Base-by-base conservation (phyloP, 768 basidiomycete species). In the Wakefieldia striispora region DNA sequence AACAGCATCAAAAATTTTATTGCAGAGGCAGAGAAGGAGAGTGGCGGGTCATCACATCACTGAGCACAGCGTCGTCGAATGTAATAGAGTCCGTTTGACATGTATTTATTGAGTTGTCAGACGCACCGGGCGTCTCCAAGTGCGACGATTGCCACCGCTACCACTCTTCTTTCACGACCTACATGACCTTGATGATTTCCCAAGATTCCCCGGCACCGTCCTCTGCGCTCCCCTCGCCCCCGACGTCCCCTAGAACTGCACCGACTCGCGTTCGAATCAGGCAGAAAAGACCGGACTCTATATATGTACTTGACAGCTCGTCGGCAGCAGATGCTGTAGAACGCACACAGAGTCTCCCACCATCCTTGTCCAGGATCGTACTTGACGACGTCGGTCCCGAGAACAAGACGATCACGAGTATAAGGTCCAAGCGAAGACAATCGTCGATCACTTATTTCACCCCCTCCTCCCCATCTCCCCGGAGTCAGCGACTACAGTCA, bases 21-120 rank as follows among this genome's bases (percentile, higher is more conserved):
- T 53, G 82, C 79, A 48, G 88, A 90, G 64, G 89, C 90, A 40
- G 90, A 91, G 76, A 89, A 87, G 71, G 86, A 81, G 65, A 71
- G 81, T 56, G 78, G 79, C 62, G 67, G 59, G 40, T 64, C 62
- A 14, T 68, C 62, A 45, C 64, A 68, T 61, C 61, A 58, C 46
- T 68, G 49, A 68, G 45, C n/a, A n/a, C n/a, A n/a, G n/a, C n/a
- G n/a, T n/a, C n/a, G n/a, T n/a, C n/a, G n/a, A n/a, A n/a, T n/a
- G n/a, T n/a, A n/a, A n/a, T n/a, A n/a, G n/a, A n/a, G n/a, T n/a
- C n/a, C n/a, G n/a, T 29, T 13, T 29, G 29, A 29, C 29, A 13
- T 29, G 29, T 29, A 29, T 3, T 29, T 12, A 12, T 4, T 29
- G 29, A 29, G 29, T 29, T 29, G 29, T 29, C 29, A 10, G 9